Evolutionary conservation across 169 alveolate species (phyloP).

Genomic region (Plasmodium reichenowi): DNA sequence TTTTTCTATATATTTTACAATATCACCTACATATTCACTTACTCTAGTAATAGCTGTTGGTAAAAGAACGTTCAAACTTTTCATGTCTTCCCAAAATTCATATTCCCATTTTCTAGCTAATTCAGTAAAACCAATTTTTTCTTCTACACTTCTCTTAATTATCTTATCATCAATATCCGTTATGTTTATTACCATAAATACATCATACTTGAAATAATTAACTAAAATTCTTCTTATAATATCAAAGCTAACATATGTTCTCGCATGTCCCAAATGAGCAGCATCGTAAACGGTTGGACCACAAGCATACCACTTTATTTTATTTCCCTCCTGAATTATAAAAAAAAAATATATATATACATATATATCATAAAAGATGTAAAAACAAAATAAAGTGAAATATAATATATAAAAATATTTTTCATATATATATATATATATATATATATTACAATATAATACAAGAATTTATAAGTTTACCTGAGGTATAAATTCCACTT

Average conservation of each 20-base stretch:
- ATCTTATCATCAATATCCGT: constrained; percentile 99
- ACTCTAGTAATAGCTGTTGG: constrained; percentile 97
- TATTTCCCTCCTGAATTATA: constrained; percentile 83
- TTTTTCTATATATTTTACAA: constrained; percentile 91
- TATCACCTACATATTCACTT: constrained; percentile 96
- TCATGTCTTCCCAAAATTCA: constrained; percentile 93
- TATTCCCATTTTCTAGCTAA: constrained; percentile 94
- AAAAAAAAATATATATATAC: constrained; percentile 1
- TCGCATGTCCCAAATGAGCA: constrained; percentile 99
- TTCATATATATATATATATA: background rate
- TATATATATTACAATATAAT: constrained; percentile 1
- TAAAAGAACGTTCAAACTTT: constrained; percentile 91
- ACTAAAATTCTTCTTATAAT: constrained; percentile 94
- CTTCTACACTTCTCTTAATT: constrained; percentile 87
- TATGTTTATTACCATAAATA: constrained; percentile 95
- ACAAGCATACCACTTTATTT: constrained; percentile 93
- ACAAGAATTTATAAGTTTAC: constrained; percentile 46
- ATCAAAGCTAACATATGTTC: constrained; percentile 97
- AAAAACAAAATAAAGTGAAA: background rate
- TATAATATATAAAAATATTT: background rate
- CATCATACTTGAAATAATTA: constrained; percentile 96
- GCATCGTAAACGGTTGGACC: constrained; percentile 98
- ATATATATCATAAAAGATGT: no score
- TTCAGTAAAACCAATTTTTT: constrained; percentile 84
- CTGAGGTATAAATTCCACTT: constrained; percentile 88